Conservation (phyloP, 129 eudicot genomes). For the Glebionis coronaria region DNA sequence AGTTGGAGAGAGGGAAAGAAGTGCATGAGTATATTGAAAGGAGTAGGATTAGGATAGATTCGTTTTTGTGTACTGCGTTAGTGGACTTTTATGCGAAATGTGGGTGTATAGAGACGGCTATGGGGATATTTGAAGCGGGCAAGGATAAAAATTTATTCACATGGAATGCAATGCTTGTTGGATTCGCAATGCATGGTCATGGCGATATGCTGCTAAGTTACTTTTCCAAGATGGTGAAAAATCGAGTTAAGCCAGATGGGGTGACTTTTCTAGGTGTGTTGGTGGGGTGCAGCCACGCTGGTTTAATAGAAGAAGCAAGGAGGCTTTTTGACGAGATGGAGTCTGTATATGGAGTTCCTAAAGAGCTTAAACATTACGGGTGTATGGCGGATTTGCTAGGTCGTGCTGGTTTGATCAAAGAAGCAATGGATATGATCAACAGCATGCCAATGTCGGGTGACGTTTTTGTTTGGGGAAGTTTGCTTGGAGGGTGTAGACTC, state of each 20-base stretch:
- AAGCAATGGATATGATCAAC: constrained; percentile 58
- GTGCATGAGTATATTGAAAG: constrained; percentile 39
- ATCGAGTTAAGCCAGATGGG: constrained; percentile 55
- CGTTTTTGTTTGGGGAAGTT: constrained; percentile 75
- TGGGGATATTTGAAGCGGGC: constrained; percentile 39
- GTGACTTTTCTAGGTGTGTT: constrained; percentile 63
- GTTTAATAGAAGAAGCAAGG: constrained; percentile 54
- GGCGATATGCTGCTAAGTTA: constrained; percentile 42
- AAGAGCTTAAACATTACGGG: constrained; percentile 77
- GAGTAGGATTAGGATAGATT: constrained; percentile 35
- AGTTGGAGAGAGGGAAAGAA: constrained; percentile 50
- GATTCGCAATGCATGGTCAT: constrained; percentile 71
- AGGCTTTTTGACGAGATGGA: constrained; percentile 54
- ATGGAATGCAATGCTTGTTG: constrained; percentile 75
- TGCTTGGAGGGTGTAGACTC: constrained; percentile 73
- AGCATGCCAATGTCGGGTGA: constrained; percentile 63
- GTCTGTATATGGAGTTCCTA: constrained; percentile 35
- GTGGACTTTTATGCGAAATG: constrained; percentile 77
- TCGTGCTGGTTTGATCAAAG: constrained; percentile 68
- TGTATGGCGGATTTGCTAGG: constrained; percentile 82
- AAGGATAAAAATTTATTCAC: constrained; percentile 43
- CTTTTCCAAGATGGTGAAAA: constrained; percentile 51
- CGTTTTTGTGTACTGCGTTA: constrained; percentile 59
- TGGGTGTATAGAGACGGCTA: constrained; percentile 65
- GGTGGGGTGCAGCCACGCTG: constrained; percentile 81